These are phyloP conservation scores for Spiraea crenata DNA, from an alignment of 331 rosid genomes.

Conservation along the genomic window DNA sequence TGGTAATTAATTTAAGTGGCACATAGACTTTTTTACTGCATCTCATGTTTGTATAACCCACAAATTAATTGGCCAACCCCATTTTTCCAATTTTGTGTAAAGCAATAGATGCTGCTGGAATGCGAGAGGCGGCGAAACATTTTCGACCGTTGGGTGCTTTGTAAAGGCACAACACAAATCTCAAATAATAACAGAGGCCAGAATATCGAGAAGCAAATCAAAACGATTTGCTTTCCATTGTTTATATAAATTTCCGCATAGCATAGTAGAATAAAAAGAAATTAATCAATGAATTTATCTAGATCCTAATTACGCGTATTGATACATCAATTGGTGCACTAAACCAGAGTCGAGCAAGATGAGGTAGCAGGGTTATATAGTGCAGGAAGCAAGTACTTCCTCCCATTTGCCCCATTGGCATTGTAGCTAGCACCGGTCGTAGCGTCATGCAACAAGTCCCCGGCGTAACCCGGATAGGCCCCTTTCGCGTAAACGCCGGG, in stretches of 20 bases:
- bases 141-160: too few species aligned
- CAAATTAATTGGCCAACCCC: too few species aligned
- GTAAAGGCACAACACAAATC: not conserved
- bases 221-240: not conserved
- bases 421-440: slow-evolving; percentile 66
- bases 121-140: too few species aligned
- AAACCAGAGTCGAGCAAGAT: slow-evolving; percentile 53
- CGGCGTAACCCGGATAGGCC: slow-evolving; percentile 77
- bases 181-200: not conserved
- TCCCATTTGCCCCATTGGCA: slow-evolving; percentile 54
- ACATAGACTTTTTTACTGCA: too few species aligned
- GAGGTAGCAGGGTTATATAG: slow-evolving; percentile 55
- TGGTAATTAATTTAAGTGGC: too few species aligned
- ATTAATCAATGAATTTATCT: slow-evolving; percentile 22
- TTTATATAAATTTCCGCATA: not conserved
- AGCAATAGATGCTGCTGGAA: too few species aligned
- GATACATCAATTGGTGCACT: not conserved
- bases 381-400: slow-evolving; percentile 71
- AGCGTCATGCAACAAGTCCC: slow-evolving; percentile 49
- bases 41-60: too few species aligned
- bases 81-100: too few species aligned
- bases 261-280: not conserved
- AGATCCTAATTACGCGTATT: not conserved
- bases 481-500: slow-evolving; percentile 63
- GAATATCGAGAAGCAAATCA: slow-evolving; percentile 1